Evolutionary conservation across 176 grass and related monocot genomes (phyloP).

Genomic region (Aechmea fasciata): DNA sequence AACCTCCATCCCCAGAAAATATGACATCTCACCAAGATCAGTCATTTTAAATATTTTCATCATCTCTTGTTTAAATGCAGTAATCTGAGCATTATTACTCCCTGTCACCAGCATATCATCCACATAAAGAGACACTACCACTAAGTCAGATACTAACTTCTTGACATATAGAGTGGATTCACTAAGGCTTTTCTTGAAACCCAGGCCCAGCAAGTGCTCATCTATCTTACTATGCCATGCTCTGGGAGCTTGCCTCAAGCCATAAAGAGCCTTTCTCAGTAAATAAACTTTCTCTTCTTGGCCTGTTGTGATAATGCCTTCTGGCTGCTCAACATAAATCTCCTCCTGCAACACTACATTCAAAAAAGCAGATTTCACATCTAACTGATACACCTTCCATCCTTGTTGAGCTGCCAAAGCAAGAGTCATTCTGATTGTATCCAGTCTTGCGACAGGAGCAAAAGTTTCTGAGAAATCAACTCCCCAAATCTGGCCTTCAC

Average conservation of each 20-base stretch:
- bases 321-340: slow-evolving; percentile 3
- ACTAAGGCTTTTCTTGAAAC: neutral
- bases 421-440: slow-evolving; percentile 6
- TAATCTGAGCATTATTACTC: neutral
- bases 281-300: slow-evolving; percentile 1
- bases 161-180: neutral
- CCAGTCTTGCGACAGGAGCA: slow-evolving; percentile 1
- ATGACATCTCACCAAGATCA: neutral
- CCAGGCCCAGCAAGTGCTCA: neutral
- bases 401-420: neutral
- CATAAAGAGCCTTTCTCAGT: slow-evolving; percentile 10
- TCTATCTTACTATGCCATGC: slow-evolving; percentile 9
- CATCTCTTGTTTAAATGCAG: neutral
- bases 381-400: slow-evolving; percentile 3
- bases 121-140: slow-evolving; percentile 19
- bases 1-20: neutral
- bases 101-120: slow-evolving; percentile 9
- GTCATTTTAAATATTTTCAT: neutral
- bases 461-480: slow-evolving; percentile 11
- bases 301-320: slow-evolving; percentile 2
- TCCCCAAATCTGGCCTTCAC: slow-evolving; percentile 1
- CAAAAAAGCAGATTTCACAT: slow-evolving; percentile 14
- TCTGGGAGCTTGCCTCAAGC: slow-evolving; percentile 8
- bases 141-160: slow-evolving; percentile 1
- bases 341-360: slow-evolving; percentile 16